These are phyloP conservation scores for Aspergillus niger DNA, from an alignment of 2,329 filamentous ascomycete genomes.

Conservation along the genomic window DNA sequence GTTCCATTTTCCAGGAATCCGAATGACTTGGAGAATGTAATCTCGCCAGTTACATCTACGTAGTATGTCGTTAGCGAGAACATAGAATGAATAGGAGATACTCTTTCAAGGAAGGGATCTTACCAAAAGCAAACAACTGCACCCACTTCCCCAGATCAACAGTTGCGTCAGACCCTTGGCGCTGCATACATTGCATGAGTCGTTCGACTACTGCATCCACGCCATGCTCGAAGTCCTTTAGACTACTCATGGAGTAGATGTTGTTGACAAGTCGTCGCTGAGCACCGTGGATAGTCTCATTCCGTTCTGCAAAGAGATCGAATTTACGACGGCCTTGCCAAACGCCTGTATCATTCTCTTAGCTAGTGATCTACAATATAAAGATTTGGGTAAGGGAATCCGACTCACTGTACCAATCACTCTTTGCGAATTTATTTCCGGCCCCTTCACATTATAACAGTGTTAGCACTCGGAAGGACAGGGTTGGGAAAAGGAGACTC, in stretches of 20 bases:
- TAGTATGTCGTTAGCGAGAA: not conserved
- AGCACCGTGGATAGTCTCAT: not conserved
- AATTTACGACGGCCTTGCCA: not conserved
- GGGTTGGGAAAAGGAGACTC: too few species aligned
- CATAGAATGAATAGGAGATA: not conserved
- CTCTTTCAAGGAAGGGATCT: too few species aligned
- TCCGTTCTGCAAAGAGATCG: not conserved
- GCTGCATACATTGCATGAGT: not conserved
- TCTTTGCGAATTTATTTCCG: not conserved
- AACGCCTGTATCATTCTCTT: not conserved
- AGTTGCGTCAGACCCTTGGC: not conserved
- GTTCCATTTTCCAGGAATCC: not conserved
- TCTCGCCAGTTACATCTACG: not conserved
- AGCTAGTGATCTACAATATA: too few species aligned
- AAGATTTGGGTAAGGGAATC: too few species aligned
- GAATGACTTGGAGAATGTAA: not conserved
- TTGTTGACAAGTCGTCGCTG: not conserved
- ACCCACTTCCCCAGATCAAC: not conserved
- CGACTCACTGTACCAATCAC: not conserved
- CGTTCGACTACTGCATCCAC: not conserved
- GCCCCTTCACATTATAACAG: not conserved
- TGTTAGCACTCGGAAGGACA: too few species aligned
- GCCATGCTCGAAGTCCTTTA: not conserved
- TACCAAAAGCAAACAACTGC: conserved; percentile 1
- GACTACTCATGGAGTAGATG: not conserved